phyloP scores from a whole-genome alignment of 305 asterid genomes.

The Caryopteris hybrid region DNA sequence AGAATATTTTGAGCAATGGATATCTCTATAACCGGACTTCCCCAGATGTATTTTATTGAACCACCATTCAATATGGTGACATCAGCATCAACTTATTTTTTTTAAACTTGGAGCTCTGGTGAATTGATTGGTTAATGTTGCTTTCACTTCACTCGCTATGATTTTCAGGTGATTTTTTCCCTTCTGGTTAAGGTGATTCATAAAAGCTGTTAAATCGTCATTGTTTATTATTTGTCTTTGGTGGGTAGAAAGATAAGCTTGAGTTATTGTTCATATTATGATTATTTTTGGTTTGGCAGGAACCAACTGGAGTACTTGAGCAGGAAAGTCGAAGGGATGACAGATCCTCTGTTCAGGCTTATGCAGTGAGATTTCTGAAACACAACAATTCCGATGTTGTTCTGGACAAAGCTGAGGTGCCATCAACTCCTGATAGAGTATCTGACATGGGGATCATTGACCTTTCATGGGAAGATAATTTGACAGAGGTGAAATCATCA shows the following conservation, averaged over 20 bases:
- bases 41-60: background rate
- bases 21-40: background rate
- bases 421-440: constrained; percentile 56
- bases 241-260: constrained; percentile 7
- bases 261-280: constrained; percentile 6
- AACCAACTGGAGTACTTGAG: constrained; percentile 35
- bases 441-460: constrained; percentile 49
- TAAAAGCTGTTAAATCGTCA: constrained; percentile 7
- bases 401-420: constrained; percentile 49
- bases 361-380: constrained; percentile 67
- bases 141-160: background rate
- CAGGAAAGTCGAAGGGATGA: constrained; percentile 36
- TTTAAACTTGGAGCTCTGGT: constrained; percentile 17
- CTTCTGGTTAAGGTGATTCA: no score
- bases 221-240: constrained; percentile 4
- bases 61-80: background rate
- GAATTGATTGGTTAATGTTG: constrained; percentile 12
- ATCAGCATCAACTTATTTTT: background rate
- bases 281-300: constrained; percentile 49
- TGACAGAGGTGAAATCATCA: constrained; percentile 47
- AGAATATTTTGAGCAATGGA: background rate
- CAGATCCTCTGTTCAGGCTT: constrained; percentile 49
- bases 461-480: constrained; percentile 55
- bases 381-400: constrained; percentile 31
- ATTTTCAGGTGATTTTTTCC: no score